phyloP scores from a whole-genome alignment of 768 basidiomycete species.

The Cystofilobasidium bisporidii region DNA sequence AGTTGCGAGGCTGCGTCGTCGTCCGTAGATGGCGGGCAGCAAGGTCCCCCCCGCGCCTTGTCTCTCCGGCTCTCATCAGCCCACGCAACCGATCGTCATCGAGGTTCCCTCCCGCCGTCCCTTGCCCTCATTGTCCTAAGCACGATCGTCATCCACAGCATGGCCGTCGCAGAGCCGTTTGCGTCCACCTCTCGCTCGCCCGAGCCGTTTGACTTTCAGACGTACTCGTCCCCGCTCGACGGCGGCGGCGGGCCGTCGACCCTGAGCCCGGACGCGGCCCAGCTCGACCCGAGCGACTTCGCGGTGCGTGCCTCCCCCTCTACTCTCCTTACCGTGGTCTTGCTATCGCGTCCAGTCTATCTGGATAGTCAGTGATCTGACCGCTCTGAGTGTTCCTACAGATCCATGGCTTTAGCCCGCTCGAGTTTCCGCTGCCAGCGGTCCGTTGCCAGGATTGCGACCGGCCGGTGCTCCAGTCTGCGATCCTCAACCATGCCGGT shows the following conservation, averaged over 20 bases:
- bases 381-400: neutral
- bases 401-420: constrained; percentile 16
- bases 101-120: too few relatives aligned
- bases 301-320: neutral
- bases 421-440: constrained; percentile 33
- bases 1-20: neutral
- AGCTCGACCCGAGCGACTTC: constrained; percentile 7
- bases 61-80: too few relatives aligned
- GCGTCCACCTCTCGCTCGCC: neutral
- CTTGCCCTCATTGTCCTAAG: neutral
- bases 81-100: too few relatives aligned
- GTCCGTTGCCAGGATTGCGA: constrained; percentile 70
- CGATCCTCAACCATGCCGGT: constrained; percentile 68
- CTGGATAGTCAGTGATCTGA: too few relatives aligned
- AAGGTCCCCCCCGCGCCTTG: neutral
- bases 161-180: neutral
- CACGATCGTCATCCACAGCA: too few relatives aligned
- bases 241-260: neutral
- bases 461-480: constrained; percentile 69
- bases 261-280: constrained; percentile 7
- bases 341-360: too few relatives aligned
- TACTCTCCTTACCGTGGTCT: too few relatives aligned
- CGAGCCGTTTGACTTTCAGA: constrained; percentile 8
- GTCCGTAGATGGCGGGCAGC: neutral
- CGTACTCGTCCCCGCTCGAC: neutral